Evolutionary conservation across 371 early-diverging fungal genomes (phyloP), one percentile per base, ranked within the genome.

Genomic region (Mucor velutinosus): DNA sequence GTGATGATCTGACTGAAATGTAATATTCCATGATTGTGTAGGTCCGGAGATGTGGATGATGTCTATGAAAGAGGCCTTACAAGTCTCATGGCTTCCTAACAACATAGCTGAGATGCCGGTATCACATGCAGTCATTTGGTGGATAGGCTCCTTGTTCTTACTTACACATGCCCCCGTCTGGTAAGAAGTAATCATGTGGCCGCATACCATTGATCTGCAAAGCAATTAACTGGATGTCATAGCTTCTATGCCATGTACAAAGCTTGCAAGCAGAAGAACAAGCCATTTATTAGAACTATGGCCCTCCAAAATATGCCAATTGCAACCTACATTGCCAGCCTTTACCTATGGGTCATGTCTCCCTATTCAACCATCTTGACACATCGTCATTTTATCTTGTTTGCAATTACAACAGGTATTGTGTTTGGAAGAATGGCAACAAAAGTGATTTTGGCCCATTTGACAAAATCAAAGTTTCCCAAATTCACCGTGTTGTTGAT

Each of bases 391-490:
- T 78, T 89, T 43, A 83, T 93, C 19, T 77, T 94, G 23, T 94
- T 93, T 70, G 74, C 88, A 21, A 67, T 92, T 43, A 87, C 93
- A 2, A 83, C 84, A 23, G 94, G 95, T 25, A 84, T 92, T 66
- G 92, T 90, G 15, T 94, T 96, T 85, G 96, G 95, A 30, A 85
- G 93, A 62, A 94, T 95, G 76, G 92, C 93, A 56, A 92, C 95
- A 66, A 91, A 93, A 68, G 92, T 97, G 45, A 95, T 96, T 51
- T 71, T 95, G 71, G 92, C 94, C 30, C 95, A 96, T 68, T 86
- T 96, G 53, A 94, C 94, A 21, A 90, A 91, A 78, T 85, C 83
- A 65, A 76, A 78, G 12, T 95, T 90, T 78, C 97, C 95, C 17
- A 85, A 82, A 64, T 93, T 87, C 76, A 90, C 92, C 23, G 88